These are phyloP conservation scores for Quercus ilex DNA, from an alignment of 306 rosid species.

Conservation along the genomic window DNA sequence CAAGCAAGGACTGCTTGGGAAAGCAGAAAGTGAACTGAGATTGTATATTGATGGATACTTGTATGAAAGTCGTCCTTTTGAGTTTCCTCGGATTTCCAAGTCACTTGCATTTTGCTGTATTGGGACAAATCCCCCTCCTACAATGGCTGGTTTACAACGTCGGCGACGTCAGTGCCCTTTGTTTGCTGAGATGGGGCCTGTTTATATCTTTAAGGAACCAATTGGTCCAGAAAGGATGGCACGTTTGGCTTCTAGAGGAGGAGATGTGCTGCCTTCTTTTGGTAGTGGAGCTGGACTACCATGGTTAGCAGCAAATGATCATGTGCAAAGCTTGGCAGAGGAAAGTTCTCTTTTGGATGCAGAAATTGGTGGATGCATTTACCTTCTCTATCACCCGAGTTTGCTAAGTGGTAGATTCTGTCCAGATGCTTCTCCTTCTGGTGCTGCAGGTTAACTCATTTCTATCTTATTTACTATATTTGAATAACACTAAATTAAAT, in stretches of 20 bases:
- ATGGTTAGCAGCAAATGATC: constrained; percentile 76
- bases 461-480: constrained; percentile 22
- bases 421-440: constrained; percentile 97
- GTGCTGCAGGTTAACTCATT: constrained; percentile 76
- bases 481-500: neutral
- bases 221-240: constrained; percentile 87
- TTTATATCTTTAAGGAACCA: constrained; percentile 91
- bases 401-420: constrained; percentile 91
- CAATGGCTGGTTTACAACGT: constrained; percentile 99
- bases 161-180: constrained; percentile 98
- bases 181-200: constrained; percentile 99
- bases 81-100: constrained; percentile 90
- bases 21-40: constrained; percentile 81
- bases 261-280: constrained; percentile 84
- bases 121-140: constrained; percentile 99
- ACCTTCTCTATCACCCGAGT: constrained; percentile 92
- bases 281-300: constrained; percentile 93
- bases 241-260: constrained; percentile 91
- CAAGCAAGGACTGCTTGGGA: constrained; percentile 81
- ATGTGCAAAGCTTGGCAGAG: constrained; percentile 63
- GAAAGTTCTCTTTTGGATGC: constrained; percentile 89
- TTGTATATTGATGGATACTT: constrained; percentile 83
- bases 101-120: constrained; percentile 97
- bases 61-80: constrained; percentile 89
- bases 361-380: constrained; percentile 85